Conservation (phyloP, 148 eudicot genomes). For the Nepenthes mirabilis region DNA sequence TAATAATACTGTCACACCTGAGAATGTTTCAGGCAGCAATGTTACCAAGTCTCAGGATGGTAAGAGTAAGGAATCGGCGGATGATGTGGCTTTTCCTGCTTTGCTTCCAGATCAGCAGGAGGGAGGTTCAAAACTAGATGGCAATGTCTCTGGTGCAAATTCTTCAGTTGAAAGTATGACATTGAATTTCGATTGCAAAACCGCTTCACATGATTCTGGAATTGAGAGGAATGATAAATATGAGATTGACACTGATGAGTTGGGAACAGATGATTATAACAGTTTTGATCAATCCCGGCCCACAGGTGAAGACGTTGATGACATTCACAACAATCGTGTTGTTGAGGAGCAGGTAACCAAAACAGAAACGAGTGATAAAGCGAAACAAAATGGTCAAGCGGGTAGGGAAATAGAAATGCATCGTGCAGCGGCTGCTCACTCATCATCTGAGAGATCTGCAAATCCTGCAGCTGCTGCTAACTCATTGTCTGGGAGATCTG, state of each 20-base stretch:
- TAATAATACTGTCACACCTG: too few relatives aligned
- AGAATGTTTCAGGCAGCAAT: too few relatives aligned
- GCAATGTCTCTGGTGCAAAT: conserved; percentile 1
- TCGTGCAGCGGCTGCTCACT: background rate
- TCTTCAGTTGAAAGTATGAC: conserved; percentile 17
- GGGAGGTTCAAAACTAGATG: conserved; percentile 7
- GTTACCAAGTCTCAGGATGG: conserved; percentile 7
- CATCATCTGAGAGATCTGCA: background rate
- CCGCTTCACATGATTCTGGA: conserved; percentile 9
- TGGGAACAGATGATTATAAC: conserved; percentile 7
- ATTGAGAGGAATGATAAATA: conserved; percentile 13
- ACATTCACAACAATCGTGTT: conserved; percentile 3
- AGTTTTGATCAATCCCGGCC: conserved; percentile 12
- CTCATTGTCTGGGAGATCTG: conserved; percentile 15
- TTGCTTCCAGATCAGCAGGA: conserved; percentile 6
- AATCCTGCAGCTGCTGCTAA: conserved; percentile 20
- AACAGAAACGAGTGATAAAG: conserved; percentile 13
- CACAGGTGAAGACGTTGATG: conserved; percentile 14
- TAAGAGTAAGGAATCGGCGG: conserved; percentile 7
- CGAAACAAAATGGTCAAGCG: conserved; percentile 22
- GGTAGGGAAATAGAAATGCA: conserved; percentile 19
- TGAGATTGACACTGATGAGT: conserved; percentile 13
- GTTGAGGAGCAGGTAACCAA: conserved; percentile 11
- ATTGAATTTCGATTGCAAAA: conserved; percentile 10
- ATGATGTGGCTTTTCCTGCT: background rate